A percentile compares a stretch with the other conserved stretches of the same genome.
These are phyloP conservation scores for Scutellaria minor DNA, from an alignment of 257 asterid genomes.

Conservation along the genomic window DNA sequence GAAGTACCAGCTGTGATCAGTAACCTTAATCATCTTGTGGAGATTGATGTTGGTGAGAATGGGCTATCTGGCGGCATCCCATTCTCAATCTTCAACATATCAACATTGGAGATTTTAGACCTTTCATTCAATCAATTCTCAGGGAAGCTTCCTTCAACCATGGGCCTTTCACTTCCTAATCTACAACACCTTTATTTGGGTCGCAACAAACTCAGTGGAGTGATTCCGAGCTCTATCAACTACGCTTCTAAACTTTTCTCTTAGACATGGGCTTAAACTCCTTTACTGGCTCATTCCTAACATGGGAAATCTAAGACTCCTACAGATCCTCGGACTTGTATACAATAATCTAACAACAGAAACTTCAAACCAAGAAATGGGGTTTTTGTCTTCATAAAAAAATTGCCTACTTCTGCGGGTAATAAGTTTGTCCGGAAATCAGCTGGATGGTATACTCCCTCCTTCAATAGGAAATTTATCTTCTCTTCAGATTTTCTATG, in stretches of 20 bases:
- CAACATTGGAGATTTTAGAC: conserved; percentile 33
- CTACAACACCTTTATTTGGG: conserved; percentile 32
- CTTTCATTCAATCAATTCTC: conserved; percentile 26
- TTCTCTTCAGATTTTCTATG: too few species aligned
- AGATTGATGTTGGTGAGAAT: conserved; percentile 30
- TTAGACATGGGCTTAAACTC: conserved; percentile 33
- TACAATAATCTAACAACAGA: conserved; percentile 5
- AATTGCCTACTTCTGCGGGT: too few species aligned
- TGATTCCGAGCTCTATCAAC: conserved; percentile 44
- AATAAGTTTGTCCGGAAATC: too few species aligned
- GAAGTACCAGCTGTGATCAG: conserved; percentile 56
- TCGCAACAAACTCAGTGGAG: conserved; percentile 44
- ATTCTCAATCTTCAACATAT: conserved; percentile 41
- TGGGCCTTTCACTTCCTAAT: conserved; percentile 43
- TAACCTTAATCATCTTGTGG: conserved; percentile 34
- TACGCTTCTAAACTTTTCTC: conserved; percentile 49
- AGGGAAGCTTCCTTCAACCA: conserved; percentile 40
- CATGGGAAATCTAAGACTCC: conserved; percentile 39
- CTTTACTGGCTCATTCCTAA: conserved; percentile 47
- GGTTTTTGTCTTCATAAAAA: too few species aligned
- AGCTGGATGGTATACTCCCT: too few species aligned
- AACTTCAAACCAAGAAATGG: too few species aligned
- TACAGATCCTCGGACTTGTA: conserved; percentile 22
- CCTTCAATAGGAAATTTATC: too few species aligned
- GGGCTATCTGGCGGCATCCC: conserved; percentile 37